A percentile compares a stretch with the other conserved stretches of the same genome.
These are phyloP conservation scores for Fragaria iinumae DNA, from an alignment of 306 rosid species.

Conservation along the genomic window DNA sequence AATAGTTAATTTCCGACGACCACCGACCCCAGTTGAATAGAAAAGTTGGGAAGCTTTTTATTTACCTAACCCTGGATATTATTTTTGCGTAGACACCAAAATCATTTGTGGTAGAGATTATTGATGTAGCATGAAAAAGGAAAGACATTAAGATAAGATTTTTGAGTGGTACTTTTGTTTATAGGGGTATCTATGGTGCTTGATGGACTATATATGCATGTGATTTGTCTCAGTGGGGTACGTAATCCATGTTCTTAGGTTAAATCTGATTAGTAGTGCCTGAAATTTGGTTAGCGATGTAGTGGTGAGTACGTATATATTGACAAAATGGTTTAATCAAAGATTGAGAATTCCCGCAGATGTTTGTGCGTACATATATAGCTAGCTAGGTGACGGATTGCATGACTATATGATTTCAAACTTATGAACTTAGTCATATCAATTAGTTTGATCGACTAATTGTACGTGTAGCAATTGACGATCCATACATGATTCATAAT, in stretches of 20 bases:
- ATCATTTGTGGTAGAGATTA: neutral
- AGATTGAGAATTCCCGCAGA: neutral
- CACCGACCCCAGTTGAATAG: neutral
- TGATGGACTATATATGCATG: neutral
- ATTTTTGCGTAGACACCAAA: neutral
- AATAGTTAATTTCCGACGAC: constrained; percentile 1
- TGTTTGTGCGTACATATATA: no score
- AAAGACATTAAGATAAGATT: neutral
- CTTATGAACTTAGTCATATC: no score
- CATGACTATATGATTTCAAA: no score
- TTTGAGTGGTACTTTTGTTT: neutral
- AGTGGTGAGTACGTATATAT: neutral
- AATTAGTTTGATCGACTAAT: no score
- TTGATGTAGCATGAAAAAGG: neutral
- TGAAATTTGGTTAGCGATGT: neutral
- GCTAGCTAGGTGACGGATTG: no score
- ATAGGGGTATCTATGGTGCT: neutral
- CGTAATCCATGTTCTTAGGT: neutral
- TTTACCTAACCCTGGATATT: constrained; percentile 1
- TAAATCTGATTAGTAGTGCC: neutral
- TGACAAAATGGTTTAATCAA: neutral
- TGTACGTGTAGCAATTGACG: no score
- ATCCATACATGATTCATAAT: no score
- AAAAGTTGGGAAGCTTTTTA: neutral
- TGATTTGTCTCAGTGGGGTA: constrained; percentile 2